Conservation (phyloP, 108 stramenopile species). For the Skeletonema marinoi region DNA sequence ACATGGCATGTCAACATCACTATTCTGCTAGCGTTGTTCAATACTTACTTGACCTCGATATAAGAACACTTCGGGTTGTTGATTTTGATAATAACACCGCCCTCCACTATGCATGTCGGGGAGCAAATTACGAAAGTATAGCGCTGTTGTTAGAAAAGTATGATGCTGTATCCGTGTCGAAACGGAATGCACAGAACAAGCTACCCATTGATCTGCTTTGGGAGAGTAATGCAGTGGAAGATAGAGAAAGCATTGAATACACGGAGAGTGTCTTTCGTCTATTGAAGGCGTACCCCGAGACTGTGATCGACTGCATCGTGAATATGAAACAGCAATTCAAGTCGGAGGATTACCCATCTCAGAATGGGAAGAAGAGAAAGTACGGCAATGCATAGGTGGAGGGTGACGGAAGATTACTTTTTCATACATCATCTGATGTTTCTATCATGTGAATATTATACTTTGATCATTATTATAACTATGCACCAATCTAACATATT, state of each 20-base stretch:
- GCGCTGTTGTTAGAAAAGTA: not conserved
- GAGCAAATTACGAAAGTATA: not conserved
- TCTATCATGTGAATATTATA: too few relatives aligned
- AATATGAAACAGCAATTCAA: too few relatives aligned
- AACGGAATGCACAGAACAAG: not conserved
- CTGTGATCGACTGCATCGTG: too few relatives aligned
- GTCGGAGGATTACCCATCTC: too few relatives aligned
- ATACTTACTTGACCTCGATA: not conserved
- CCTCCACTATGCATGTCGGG: conserved; percentile 4
- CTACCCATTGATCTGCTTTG: conserved; percentile 9
- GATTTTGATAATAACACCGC: not conserved
- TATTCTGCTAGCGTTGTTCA: not conserved
- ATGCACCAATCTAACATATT: too few relatives aligned
- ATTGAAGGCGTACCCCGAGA: not conserved
- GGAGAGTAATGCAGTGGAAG: not conserved
- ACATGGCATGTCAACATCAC: not conserved
- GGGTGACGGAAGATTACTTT: too few relatives aligned
- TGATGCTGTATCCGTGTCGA: not conserved
- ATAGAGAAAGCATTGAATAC: too few relatives aligned
- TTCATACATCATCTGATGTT: too few relatives aligned
- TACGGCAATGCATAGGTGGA: too few relatives aligned
- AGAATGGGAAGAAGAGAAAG: too few relatives aligned
- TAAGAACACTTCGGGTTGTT: not conserved
- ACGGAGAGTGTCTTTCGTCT: not conserved
- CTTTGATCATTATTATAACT: too few relatives aligned